phyloP scores from a whole-genome alignment of 2,329 filamentous ascomycete genomes.

The Aspergillus sp. region DNA sequence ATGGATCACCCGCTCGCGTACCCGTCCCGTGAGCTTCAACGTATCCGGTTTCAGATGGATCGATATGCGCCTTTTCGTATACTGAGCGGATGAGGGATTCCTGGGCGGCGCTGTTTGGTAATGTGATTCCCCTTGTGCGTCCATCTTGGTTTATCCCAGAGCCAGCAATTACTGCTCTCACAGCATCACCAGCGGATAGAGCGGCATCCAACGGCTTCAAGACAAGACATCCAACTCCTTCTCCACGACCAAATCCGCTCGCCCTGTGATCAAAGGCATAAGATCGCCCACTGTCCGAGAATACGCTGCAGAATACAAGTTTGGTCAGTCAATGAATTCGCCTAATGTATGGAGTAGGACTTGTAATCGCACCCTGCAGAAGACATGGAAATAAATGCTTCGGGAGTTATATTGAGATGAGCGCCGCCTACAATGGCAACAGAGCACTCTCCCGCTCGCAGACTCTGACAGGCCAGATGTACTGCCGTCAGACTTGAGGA shows the following conservation, averaged over 20 bases:
- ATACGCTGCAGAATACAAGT: conserved; percentile 9
- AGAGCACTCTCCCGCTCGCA: conserved; percentile 17
- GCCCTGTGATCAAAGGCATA: conserved; percentile 22
- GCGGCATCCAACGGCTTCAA: conserved; percentile 30
- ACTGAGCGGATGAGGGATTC: conserved; percentile 28
- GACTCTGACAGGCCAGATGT: conserved; percentile 20
- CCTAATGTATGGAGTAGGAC: not conserved
- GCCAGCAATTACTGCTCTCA: conserved; percentile 30
- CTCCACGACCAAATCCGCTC: conserved; percentile 28
- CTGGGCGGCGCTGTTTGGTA: conserved; percentile 35
- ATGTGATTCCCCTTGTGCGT: conserved; percentile 33
- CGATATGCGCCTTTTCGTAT: conserved; percentile 30
- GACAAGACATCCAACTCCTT: conserved; percentile 28
- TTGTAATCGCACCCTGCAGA: conserved; percentile 14
- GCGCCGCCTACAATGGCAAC: conserved; percentile 20
- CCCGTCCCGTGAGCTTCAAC: conserved; percentile 52
- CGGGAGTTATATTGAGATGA: conserved; percentile 21
- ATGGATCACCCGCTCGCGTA: conserved; percentile 50
- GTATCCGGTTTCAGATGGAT: conserved; percentile 21
- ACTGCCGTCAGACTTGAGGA: conserved; percentile 21
- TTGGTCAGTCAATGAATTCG: not conserved
- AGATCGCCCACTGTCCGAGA: conserved; percentile 20
- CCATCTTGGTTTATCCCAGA: conserved; percentile 30
- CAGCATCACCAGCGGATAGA: conserved; percentile 27
- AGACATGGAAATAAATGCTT: conserved; percentile 21